Evolutionary conservation across 2,329 filamentous ascomycete genomes (phyloP).

Genomic region (Magnaporthiopsis rhizophila): DNA sequence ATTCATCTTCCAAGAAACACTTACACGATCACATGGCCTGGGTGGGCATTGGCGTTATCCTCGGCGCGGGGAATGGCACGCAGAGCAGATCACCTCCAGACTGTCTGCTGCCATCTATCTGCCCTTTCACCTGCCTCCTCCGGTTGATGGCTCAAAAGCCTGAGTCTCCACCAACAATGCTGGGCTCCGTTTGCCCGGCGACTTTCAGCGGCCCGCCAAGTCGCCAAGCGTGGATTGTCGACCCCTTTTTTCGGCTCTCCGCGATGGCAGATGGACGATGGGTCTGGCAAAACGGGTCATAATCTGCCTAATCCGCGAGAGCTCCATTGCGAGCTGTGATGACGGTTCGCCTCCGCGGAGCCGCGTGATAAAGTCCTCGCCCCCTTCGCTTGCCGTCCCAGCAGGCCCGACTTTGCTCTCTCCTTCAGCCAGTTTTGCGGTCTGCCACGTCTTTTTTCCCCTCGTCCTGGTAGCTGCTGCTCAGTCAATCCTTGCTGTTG

Average conservation of each 20-base stretch:
- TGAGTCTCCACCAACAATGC: neutral
- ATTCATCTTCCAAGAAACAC: neutral
- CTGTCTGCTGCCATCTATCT: neutral
- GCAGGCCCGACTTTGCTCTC: neutral
- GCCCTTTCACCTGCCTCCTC: too few relatives aligned
- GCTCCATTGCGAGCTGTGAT: neutral
- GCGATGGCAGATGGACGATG: neutral
- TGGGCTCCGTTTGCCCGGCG: neutral
- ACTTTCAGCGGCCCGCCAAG: neutral
- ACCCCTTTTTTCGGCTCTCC: neutral
- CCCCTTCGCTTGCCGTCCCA: neutral
- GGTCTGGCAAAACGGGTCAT: neutral
- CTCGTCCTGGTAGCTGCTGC: neutral
- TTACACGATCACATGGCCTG: neutral
- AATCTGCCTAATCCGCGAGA: neutral
- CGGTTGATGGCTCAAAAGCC: neutral
- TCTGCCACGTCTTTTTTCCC: neutral
- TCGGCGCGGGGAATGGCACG: neutral
- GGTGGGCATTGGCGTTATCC: neutral
- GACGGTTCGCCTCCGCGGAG: neutral
- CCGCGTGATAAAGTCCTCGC: neutral
- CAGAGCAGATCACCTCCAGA: neutral
- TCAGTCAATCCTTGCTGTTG: neutral
- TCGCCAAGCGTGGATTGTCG: neutral
- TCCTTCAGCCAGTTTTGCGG: neutral